Percentiles rank a stretch among this genome's conserved stretches.
Conservation (phyloP, 768 basidiomycete species). For the Lentinula sp. region DNA sequence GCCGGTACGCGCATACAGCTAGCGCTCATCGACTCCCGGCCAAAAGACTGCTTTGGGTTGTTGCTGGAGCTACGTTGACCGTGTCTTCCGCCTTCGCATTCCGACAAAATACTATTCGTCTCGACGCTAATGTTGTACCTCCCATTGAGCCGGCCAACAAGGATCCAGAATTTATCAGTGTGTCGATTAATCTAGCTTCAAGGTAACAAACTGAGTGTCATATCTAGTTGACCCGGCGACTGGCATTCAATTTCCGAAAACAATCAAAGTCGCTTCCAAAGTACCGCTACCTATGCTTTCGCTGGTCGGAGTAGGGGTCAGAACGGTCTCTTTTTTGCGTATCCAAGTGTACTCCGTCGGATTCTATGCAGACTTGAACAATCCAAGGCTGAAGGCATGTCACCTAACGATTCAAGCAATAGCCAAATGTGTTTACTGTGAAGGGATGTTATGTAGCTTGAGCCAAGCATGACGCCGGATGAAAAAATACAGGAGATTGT, state of each 20-base stretch:
- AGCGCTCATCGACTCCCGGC: neutral
- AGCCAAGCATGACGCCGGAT: conserved; percentile 48
- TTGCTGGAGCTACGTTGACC: neutral
- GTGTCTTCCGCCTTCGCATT: neutral
- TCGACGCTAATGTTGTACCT: conserved; percentile 3
- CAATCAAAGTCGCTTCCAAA: conserved; percentile 58
- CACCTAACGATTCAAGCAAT: neutral
- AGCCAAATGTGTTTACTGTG: neutral
- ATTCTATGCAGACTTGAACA: conserved; percentile 81
- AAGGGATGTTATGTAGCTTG: conserved; percentile 34
- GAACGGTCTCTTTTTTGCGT: conserved; percentile 83
- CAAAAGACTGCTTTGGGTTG: neutral
- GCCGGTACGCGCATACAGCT: neutral
- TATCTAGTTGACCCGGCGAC: conserved; percentile 65
- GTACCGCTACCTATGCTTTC: conserved; percentile 55
- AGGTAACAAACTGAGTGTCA: neutral
- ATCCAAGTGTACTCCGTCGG: conserved; percentile 88
- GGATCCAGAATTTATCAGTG: conserved; percentile 4
- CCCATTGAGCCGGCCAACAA: neutral
- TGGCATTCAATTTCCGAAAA: conserved; percentile 65
- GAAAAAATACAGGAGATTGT: conserved; percentile 70
- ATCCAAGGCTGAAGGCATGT: conserved; percentile 53
- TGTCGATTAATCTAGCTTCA: neutral
- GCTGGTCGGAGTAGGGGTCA: conserved; percentile 79
- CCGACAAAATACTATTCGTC: neutral